Percentiles rank a stretch among this genome's conserved stretches.
Evolutionary conservation across 495 filamentous ascomycete species (phyloP).

Genomic region (Trichoderma erinaceum): DNA sequence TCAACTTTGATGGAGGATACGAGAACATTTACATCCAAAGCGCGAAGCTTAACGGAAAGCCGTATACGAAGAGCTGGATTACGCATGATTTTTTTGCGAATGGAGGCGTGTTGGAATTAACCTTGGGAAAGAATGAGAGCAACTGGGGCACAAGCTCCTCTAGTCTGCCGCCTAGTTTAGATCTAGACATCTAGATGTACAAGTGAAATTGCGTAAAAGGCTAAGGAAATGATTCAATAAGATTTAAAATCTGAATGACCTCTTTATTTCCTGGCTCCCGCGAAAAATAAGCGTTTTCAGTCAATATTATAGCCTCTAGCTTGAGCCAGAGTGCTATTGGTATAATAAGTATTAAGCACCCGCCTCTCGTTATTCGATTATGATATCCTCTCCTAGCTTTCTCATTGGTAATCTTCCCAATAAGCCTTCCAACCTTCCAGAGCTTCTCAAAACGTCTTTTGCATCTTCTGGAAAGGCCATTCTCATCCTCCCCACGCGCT

Average conservation of each 20-base stretch:
- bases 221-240: background rate
- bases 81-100: conserved; percentile 58
- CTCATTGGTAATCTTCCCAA: background rate
- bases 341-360: background rate
- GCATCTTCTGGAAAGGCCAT: conserved; percentile 3
- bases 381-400: background rate
- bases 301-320: background rate
- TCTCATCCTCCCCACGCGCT: conserved; percentile 9
- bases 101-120: conserved; percentile 57
- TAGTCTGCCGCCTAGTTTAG: conserved; percentile 53
- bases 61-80: conserved; percentile 62
- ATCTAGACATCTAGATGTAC: background rate
- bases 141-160: conserved; percentile 53
- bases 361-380: background rate
- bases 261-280: too few species aligned
- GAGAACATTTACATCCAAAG: conserved; percentile 60
- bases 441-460: background rate
- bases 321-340: background rate
- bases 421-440: background rate
- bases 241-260: background rate
- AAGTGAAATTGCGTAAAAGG: background rate
- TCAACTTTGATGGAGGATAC: conserved; percentile 57
- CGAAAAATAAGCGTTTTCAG: background rate
- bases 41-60: conserved; percentile 53
- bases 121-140: conserved; percentile 48